These are phyloP conservation scores for Picea sitchensis DNA, from an alignment of 75 land plant genomes.

Conservation along the genomic window DNA sequence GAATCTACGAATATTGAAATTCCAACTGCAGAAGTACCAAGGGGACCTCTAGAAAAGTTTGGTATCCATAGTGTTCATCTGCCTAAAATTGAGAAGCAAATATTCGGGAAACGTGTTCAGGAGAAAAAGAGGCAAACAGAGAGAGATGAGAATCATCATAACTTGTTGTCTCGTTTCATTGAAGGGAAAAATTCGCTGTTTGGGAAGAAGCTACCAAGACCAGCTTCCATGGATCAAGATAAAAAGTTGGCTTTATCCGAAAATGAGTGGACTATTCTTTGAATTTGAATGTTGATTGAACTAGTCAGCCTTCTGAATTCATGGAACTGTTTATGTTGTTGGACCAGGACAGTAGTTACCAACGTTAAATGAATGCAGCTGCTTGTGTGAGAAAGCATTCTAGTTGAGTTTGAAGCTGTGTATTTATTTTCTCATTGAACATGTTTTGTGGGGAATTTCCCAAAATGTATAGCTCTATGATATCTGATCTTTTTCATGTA, in stretches of 20 bases:
- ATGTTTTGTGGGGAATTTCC: too few relatives aligned
- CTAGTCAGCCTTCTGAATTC: too few relatives aligned
- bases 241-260: not conserved
- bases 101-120: not conserved
- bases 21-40: not conserved
- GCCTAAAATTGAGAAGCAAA: not conserved
- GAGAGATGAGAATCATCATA: conserved; percentile 3
- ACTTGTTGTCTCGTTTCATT: conserved; percentile 7
- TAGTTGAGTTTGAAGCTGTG: too few relatives aligned
- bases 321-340: too few relatives aligned
- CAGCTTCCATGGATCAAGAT: conserved; percentile 2
- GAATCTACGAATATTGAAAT: conserved; percentile 7
- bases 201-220: conserved; percentile 7
- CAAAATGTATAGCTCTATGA: too few relatives aligned
- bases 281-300: not conserved
- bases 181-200: conserved; percentile 11
- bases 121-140: not conserved
- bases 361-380: too few relatives aligned
- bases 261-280: conserved; percentile 10
- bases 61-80: conserved; percentile 8
- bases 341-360: too few relatives aligned
- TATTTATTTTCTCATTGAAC: too few relatives aligned
- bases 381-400: too few relatives aligned
- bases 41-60: conserved; percentile 3
- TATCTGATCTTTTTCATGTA: too few relatives aligned